Evolutionary conservation across 176 grass and related monocot genomes (phyloP).

Genomic region (Dendrocalamus sinicus): DNA sequence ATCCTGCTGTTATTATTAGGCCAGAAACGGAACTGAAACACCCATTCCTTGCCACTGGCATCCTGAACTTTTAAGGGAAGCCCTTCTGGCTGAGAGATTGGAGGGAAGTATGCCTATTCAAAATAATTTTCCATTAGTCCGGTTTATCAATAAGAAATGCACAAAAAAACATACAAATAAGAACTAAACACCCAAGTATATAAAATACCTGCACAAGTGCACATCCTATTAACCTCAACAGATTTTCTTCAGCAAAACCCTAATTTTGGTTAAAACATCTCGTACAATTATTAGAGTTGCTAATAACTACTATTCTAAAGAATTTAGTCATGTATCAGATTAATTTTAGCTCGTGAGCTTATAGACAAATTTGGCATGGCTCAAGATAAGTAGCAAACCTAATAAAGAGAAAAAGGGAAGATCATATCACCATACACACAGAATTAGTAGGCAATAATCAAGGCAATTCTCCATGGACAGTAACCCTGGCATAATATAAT

Average conservation of each 20-base stretch:
- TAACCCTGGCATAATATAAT: constrained; percentile 23
- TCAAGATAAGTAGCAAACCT: constrained; percentile 28
- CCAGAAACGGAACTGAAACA: constrained; percentile 99
- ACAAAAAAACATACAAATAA: constrained; percentile 11
- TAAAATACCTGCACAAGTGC: background rate
- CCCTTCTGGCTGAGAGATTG: constrained; percentile 92
- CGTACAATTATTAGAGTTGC: background rate
- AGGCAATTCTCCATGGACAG: background rate
- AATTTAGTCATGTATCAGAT: background rate
- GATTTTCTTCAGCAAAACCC: constrained; percentile 5
- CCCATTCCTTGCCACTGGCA: constrained; percentile 95
- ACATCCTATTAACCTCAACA: background rate
- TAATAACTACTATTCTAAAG: background rate
- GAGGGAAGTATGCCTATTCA: constrained; percentile 87
- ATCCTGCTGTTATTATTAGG: constrained; percentile 99
- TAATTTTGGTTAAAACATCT: background rate
- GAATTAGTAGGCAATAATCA: background rate
- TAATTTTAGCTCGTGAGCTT: constrained; percentile 15
- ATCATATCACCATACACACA: background rate
- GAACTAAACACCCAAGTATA: constrained; percentile 18
- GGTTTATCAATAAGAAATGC: background rate
- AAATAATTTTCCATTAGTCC: constrained; percentile 30
- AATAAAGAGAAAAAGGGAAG: background rate
- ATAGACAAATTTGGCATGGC: constrained; percentile 27
- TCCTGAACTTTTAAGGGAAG: constrained; percentile 96